Percentiles rank a stretch among this genome's conserved stretches.
Evolutionary conservation across 1,139 yeast species (phyloP).

Genomic region (Geotrichum siamense): DNA sequence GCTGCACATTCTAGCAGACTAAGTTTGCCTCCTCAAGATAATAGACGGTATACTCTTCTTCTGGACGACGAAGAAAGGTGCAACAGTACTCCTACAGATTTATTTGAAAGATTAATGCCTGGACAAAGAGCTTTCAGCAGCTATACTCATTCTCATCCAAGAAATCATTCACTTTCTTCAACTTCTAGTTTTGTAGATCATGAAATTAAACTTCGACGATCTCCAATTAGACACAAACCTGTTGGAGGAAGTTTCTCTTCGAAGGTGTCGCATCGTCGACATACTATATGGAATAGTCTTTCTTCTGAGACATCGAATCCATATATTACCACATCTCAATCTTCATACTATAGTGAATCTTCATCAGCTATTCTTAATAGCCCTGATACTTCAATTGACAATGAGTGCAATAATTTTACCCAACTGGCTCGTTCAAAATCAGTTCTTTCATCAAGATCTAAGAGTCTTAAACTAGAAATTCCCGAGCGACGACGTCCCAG

Average conservation of each 20-base stretch:
- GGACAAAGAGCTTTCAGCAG: constrained; percentile 1
- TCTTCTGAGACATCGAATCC: neutral
- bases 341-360: neutral
- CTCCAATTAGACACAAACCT: constrained; percentile 7
- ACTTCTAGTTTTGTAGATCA: neutral
- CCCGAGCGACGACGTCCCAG: neutral
- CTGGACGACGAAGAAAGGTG: no score
- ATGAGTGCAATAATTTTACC: neutral
- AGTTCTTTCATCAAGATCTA: neutral
- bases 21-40: no score
- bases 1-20: no score
- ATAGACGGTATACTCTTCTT: no score
- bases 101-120: neutral
- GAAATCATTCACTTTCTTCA: neutral
- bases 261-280: no score
- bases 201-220: neutral
- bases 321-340: neutral
- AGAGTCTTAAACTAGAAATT: no score
- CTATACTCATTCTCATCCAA: constrained; percentile 7
- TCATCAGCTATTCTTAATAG: neutral
- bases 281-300: neutral
- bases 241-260: constrained; percentile 12
- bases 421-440: neutral
- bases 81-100: neutral
- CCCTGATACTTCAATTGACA: neutral